Base-by-base conservation (phyloP, 1,284 basidiomycete species). In the Nidula niveotomentosa region DNA sequence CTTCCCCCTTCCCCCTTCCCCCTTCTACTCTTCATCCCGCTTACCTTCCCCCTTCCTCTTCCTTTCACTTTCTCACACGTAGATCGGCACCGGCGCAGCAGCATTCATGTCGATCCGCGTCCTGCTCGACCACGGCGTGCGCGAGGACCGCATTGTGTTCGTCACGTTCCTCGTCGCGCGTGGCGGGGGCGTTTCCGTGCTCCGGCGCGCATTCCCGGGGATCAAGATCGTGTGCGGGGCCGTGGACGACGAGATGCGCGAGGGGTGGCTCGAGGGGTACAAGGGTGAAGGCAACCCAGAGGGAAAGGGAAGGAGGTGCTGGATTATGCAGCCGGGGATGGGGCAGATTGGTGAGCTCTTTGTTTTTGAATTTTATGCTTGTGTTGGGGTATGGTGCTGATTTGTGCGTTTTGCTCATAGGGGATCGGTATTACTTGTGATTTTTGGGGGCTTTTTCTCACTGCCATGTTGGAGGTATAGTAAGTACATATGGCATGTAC, bases 61-160 rank as follows among this genome's bases (percentile, higher is more conserved):
- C 4, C n/a, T 5, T 12, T 48, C 23, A 48, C 30, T 48, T 17
- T 34, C 15, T 34, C 43, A 51, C 36, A 10, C 43, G 30, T 58
- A 96, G 86, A 94, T 98, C 69, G 94, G 94, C 4, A 98, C 96
- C 0, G 96, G 90, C 2, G 96, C 96, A 0, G 88, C 96, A 3
- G 95, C 93, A 0, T 90, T 96, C 70, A 98, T 98, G 96, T 92
- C 94, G 0, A 91, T 99, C 55, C 88, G 96, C n/a, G 85, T 97
- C 4, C 76, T 98, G 13, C 81, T 98, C 30, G 96, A 99, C 67
- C 96, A 99, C 65, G 95, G 96, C n/a, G 88, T 98, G 7, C 83
- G 68, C 60, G 85, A 94, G 65, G 81, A 89, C 47, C 87, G 89
- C 64, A 94, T 95, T 63, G 85, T 95, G 55, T 94, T 94, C 65